phyloP scores from a whole-genome alignment of 768 basidiomycete genomes.

The Galerina marginata region DNA sequence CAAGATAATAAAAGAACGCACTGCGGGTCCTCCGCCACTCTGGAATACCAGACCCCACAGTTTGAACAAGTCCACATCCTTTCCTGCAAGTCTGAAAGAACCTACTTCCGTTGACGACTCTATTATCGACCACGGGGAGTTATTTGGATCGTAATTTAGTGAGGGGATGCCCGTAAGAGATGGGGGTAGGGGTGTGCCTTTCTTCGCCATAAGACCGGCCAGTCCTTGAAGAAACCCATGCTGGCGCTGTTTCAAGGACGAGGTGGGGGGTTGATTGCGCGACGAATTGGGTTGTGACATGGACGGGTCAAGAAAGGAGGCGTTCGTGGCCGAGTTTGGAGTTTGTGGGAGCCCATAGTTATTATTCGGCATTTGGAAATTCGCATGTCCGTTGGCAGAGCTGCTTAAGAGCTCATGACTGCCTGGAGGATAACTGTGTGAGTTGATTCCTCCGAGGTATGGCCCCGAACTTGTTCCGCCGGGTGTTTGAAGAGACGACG shows the following conservation, averaged over 20 bases:
- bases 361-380: slow-evolving; percentile 51
- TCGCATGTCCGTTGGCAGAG: slow-evolving; percentile 43
- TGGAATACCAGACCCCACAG: slow-evolving; percentile 68
- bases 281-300: slow-evolving; percentile 39
- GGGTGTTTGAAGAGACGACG: slow-evolving; percentile 35
- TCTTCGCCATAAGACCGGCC: slow-evolving; percentile 60
- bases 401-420: slow-evolving; percentile 49
- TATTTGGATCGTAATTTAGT: slow-evolving; percentile 64
- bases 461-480: slow-evolving; percentile 71
- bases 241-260: slow-evolving; percentile 57
- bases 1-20: slow-evolving; percentile 38
- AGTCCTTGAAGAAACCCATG: slow-evolving; percentile 66
- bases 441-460: slow-evolving; percentile 67
- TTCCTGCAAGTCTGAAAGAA: slow-evolving; percentile 69
- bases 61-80: slow-evolving; percentile 78
- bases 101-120: slow-evolving; percentile 70
- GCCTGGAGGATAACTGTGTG: slow-evolving; percentile 47
- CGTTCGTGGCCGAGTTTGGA: slow-evolving; percentile 38
- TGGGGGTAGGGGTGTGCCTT: slow-evolving; percentile 75
- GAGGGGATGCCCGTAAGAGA: slow-evolving; percentile 65
- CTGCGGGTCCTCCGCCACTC: slow-evolving; percentile 65
- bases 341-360: slow-evolving; percentile 39
- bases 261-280: slow-evolving; percentile 41
- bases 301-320: slow-evolving; percentile 52
- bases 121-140: slow-evolving; percentile 68